Conservation (phyloP, 768 basidiomycete genomes). For the Dacryopinax primogenitus region DNA sequence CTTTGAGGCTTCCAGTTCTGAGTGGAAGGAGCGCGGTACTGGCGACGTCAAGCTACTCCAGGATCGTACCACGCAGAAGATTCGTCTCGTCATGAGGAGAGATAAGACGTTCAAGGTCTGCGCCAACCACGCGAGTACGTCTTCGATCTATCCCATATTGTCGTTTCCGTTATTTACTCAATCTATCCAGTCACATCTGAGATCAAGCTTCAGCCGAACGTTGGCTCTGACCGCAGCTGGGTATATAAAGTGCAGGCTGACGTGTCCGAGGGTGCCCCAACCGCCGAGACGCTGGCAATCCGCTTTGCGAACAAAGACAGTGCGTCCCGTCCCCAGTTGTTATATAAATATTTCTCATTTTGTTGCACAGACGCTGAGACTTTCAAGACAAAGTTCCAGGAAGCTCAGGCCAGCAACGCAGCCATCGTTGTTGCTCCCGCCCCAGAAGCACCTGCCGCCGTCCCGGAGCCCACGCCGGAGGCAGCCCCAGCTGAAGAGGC, state of each 20-base stretch:
- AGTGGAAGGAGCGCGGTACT: slow-evolving; percentile 98
- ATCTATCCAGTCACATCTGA: slow-evolving; percentile 55
- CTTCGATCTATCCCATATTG: neutral
- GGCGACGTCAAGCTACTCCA: slow-evolving; percentile 86
- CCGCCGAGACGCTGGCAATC: slow-evolving; percentile 92
- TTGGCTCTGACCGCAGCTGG: slow-evolving; percentile 98
- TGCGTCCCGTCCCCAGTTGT: slow-evolving; percentile 32
- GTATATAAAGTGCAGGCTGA: slow-evolving; percentile 97
- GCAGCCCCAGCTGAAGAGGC: slow-evolving; percentile 21
- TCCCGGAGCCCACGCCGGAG: slow-evolving; percentile 20
- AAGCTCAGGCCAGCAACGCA: slow-evolving; percentile 61
- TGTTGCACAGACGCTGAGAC: slow-evolving; percentile 52
- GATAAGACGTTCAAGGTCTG: slow-evolving; percentile 99
- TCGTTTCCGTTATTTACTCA: neutral
- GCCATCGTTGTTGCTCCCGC: slow-evolving; percentile 23
- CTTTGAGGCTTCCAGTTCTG: slow-evolving; percentile 59
- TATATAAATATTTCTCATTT: neutral
- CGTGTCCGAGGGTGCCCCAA: slow-evolving; percentile 79
- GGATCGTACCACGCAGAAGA: slow-evolving; percentile 80
- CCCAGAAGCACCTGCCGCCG: slow-evolving; percentile 17
- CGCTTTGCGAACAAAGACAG: slow-evolving; percentile 95
- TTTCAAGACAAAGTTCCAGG: slow-evolving; percentile 84
- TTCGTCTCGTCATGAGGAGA: slow-evolving; percentile 95
- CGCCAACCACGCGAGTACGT: slow-evolving; percentile 86
- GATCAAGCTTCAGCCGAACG: slow-evolving; percentile 93